These are phyloP conservation scores for Colletotrichum tropicale DNA, from an alignment of 2,329 filamentous ascomycete species.

Conservation along the genomic window DNA sequence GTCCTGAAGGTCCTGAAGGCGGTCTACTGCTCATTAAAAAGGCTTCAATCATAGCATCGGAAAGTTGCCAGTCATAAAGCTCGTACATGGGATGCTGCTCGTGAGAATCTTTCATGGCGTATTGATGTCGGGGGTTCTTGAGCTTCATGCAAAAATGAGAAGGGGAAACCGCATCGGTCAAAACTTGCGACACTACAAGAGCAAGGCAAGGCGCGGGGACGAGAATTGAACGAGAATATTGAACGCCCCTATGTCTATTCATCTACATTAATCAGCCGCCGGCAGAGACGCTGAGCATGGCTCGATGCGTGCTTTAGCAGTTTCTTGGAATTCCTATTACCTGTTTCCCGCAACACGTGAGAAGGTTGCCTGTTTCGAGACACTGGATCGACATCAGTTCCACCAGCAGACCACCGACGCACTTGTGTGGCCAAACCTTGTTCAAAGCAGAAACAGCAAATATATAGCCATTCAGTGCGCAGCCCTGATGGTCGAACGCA, in stretches of 20 bases:
- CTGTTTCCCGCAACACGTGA: no score
- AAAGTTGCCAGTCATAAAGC: background rate
- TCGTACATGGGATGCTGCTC: rapidly evolving
- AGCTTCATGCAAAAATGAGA: background rate
- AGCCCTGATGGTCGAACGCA: background rate
- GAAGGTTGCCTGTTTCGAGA: background rate
- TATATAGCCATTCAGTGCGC: rapidly evolving
- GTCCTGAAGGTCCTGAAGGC: background rate
- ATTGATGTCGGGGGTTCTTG: background rate
- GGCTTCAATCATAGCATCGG: no score
- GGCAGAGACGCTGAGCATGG: background rate
- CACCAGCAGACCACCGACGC: no score
- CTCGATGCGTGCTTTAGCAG: background rate
- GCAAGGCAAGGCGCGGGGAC: background rate
- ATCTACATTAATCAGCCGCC: rapidly evolving
- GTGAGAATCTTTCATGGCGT: background rate
- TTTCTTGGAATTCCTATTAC: background rate
- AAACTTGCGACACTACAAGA: background rate
- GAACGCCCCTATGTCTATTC: rapidly evolving
- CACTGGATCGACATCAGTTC: background rate
- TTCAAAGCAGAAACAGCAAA: background rate
- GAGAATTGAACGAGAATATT: background rate
- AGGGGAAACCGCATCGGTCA: background rate
- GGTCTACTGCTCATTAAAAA: no score
- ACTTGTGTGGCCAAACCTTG: background rate